Evolutionary conservation across 345 rosid species (phyloP).

Genomic region (Euphorbia peplus): DNA sequence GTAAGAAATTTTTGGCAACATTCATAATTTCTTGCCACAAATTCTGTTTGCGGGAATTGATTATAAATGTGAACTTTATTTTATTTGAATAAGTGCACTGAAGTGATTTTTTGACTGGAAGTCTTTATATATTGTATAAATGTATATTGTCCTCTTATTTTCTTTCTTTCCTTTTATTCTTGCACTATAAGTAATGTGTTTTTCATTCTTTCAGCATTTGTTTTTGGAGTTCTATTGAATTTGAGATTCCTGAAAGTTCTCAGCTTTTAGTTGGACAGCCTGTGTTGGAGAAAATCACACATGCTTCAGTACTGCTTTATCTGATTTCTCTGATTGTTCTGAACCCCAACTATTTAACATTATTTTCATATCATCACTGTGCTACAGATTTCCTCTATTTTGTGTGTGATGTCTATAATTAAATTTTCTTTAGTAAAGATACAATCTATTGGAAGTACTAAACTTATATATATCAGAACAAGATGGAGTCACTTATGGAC

Average conservation of each 20-base stretch:
- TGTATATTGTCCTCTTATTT: neutral
- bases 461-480: slow-evolving; percentile 36
- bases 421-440: neutral
- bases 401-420: neutral
- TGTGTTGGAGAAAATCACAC: neutral
- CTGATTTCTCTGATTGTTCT: neutral
- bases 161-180: neutral
- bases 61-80: neutral
- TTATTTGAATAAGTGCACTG: neutral
- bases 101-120: neutral
- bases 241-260: neutral
- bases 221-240: neutral
- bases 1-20: slow-evolving; percentile 47
- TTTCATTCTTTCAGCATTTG: neutral
- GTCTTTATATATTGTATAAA: neutral
- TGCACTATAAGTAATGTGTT: neutral
- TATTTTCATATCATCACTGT: neutral
- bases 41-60: neutral
- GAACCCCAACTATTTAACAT: neutral
- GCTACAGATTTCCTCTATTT: neutral
- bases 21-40: neutral
- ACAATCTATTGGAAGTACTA: neutral
- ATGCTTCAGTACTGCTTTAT: neutral
- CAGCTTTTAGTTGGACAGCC: neutral
- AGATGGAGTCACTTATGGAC: slow-evolving; percentile 54